phyloP scores from a whole-genome alignment of 23 red algal genomes.

The Gracilaria gracilis region DNA sequence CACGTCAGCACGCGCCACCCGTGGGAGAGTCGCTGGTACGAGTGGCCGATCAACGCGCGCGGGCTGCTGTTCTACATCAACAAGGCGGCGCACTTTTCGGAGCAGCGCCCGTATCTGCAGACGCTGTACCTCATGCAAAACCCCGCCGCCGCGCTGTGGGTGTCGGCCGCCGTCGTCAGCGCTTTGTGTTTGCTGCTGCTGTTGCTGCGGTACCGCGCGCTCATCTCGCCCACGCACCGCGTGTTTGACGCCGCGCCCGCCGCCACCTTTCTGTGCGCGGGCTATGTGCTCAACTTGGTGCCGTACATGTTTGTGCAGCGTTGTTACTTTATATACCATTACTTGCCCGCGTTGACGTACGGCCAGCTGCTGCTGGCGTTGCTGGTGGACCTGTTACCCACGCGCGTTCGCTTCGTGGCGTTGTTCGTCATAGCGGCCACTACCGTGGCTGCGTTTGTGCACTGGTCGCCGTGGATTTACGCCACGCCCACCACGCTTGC shows the following conservation, averaged over 20 bases:
- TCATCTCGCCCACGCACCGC: constrained; percentile 12
- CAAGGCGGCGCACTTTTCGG: constrained; percentile 22
- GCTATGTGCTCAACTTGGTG: constrained; percentile 82
- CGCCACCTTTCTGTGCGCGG: constrained; percentile 66
- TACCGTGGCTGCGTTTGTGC: constrained; percentile 67
- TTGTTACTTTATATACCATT: constrained; percentile 94
- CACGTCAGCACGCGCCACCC: constrained; percentile 71
- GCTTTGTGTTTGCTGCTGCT: constrained; percentile 54
- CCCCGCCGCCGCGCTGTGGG: constrained; percentile 63
- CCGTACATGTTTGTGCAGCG: constrained; percentile 89
- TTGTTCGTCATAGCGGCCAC: neutral
- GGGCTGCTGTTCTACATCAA: constrained; percentile 83
- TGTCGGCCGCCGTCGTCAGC: constrained; percentile 19
- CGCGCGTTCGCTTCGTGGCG: neutral
- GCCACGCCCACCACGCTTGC: constrained; percentile 39
- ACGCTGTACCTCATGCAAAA: constrained; percentile 83
- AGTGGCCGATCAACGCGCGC: constrained; percentile 86
- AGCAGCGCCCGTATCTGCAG: constrained; percentile 28
- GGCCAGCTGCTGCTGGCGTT: constrained; percentile 59
- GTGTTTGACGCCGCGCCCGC: neutral
- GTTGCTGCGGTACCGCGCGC: constrained; percentile 36
- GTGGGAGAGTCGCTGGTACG: constrained; percentile 91
- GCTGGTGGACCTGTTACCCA: constrained; percentile 52
- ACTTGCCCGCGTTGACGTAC: constrained; percentile 85
- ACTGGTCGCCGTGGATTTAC: constrained; percentile 92